Evolutionary conservation across 179 eudicot species (phyloP).

Genomic region (Spergularia azorica): DNA sequence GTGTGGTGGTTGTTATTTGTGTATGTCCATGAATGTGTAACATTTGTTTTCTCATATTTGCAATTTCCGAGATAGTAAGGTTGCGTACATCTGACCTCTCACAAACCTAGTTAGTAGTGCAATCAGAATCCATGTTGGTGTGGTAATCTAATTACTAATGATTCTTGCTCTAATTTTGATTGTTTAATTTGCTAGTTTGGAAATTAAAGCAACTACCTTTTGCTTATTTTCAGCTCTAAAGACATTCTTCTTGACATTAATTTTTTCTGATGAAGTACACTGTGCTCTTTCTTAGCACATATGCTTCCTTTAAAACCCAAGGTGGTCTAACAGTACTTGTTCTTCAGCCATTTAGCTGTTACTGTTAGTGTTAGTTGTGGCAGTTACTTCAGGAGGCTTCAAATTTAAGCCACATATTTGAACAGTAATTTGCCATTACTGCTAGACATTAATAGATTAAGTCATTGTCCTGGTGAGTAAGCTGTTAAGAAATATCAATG

Average conservation of each 20-base stretch:
- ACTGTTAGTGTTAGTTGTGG: neutral
- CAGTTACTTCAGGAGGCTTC: neutral
- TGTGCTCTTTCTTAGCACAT: slow-evolving; percentile 10
- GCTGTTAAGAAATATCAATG: neutral
- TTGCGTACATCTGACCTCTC: slow-evolving; percentile 19
- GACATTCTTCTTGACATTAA: slow-evolving; percentile 25
- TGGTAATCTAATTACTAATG: neutral
- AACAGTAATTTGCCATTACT: neutral
- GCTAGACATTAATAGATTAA: neutral
- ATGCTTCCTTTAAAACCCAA: slow-evolving; percentile 19
- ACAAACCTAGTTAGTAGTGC: neutral
- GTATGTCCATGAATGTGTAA: too few relatives aligned
- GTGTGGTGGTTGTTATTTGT: too few relatives aligned
- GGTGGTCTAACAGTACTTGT: slow-evolving; percentile 5
- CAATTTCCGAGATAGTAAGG: neutral
- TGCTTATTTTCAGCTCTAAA: slow-evolving; percentile 11
- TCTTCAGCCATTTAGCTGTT: neutral
- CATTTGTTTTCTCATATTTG: neutral
- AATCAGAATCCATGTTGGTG: neutral
- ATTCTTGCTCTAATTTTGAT: too few relatives aligned
- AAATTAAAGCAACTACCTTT: slow-evolving; percentile 1
- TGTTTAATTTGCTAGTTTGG: neutral
- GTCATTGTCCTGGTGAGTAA: neutral
- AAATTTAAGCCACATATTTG: neutral
- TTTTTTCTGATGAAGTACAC: slow-evolving; percentile 14